These are phyloP conservation scores for Citrus mangshanensis DNA, from an alignment of 345 rosid species.

Conservation along the genomic window DNA sequence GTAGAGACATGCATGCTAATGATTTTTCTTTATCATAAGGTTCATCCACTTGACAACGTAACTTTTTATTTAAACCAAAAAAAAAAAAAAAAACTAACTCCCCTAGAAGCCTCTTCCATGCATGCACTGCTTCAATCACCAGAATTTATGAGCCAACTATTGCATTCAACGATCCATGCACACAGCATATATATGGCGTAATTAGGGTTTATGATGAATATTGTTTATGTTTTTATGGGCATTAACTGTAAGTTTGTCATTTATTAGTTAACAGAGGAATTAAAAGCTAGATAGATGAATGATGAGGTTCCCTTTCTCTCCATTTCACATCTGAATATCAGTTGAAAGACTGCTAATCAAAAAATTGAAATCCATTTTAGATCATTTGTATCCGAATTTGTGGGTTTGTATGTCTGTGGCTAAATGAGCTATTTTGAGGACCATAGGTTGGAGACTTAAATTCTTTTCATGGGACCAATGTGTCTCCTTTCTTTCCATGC, in stretches of 20 bases:
- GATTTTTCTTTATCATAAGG: conserved; percentile 31
- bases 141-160: background rate
- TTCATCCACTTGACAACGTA: conserved; percentile 3
- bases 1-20: conserved; percentile 14
- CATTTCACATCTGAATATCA: conserved; percentile 22
- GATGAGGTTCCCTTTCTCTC: conserved; percentile 7
- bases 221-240: background rate
- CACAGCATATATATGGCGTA: background rate
- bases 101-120: background rate
- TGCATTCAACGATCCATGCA: background rate
- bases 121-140: conserved; percentile 9
- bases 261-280: background rate
- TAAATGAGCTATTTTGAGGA: conserved; percentile 26
- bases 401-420: conserved; percentile 25
- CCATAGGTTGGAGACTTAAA: conserved; percentile 30
- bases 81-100: background rate
- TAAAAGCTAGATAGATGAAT: background rate
- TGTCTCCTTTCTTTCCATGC: conserved; percentile 11
- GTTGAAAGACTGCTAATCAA: conserved; percentile 17
- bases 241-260: background rate
- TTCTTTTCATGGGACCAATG: conserved; percentile 42
- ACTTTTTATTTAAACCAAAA: background rate
- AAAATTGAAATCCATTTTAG: conserved; percentile 7
- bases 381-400: conserved; percentile 16
- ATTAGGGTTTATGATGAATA: background rate